Evolutionary conservation across 495 filamentous ascomycete species (phyloP).

Genomic region (Trichocladium antarcticum): DNA sequence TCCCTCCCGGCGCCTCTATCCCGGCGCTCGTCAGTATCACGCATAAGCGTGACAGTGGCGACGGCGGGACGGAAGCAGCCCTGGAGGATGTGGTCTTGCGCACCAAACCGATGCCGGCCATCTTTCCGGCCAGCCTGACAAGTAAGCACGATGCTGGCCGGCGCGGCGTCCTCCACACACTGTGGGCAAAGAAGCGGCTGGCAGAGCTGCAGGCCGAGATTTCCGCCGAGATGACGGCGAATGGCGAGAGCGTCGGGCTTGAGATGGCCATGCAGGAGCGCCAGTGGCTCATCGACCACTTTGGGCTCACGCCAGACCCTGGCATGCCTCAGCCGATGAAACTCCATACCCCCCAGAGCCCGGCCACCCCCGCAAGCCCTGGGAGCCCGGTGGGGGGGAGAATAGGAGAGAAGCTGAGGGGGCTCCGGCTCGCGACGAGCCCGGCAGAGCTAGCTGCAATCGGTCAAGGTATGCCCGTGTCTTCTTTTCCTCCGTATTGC

Average conservation of each 20-base stretch:
- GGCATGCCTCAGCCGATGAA: conserved; percentile 18
- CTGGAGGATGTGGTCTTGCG: conserved; percentile 22
- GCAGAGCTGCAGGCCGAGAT: conserved; percentile 65
- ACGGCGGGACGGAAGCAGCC: not conserved
- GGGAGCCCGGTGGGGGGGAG: conserved; percentile 53
- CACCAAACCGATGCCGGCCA: conserved; percentile 67
- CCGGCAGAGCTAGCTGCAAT: conserved; percentile 44
- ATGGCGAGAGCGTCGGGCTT: conserved; percentile 65
- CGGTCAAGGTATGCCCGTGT: conserved; percentile 40
- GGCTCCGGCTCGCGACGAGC: conserved; percentile 62
- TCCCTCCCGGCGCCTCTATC: conserved; percentile 54
- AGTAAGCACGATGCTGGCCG: conserved; percentile 53
- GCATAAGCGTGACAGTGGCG: conserved; percentile 29
- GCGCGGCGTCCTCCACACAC: conserved; percentile 70
- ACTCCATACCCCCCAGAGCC: conserved; percentile 21
- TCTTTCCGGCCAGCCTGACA: conserved; percentile 63
- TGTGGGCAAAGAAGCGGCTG: conserved; percentile 70
- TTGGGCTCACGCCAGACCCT: conserved; percentile 44
- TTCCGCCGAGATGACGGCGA: conserved; percentile 46
- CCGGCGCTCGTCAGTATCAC: conserved; percentile 57
- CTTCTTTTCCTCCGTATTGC: too few species aligned
- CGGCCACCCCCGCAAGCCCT: conserved; percentile 38
- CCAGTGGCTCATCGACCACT: conserved; percentile 70
- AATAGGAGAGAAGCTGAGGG: conserved; percentile 63
- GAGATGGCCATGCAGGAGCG: conserved; percentile 73